Evolutionary conservation across 129 eudicot genomes (phyloP), one percentile per base, ranked within the genome.

Genomic region (Centella asiatica): DNA sequence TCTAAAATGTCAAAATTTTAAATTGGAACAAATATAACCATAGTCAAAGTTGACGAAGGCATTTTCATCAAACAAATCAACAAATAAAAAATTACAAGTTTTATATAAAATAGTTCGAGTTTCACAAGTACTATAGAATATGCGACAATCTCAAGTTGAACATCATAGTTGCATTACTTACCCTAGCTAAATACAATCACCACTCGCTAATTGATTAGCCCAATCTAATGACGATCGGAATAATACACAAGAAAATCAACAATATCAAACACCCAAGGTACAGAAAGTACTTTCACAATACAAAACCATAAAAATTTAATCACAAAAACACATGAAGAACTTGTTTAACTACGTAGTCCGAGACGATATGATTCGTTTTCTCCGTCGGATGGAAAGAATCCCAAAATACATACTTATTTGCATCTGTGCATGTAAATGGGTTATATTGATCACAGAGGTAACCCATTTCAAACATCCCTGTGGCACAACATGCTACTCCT

Each of bases 351-450:
- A 88, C 54, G 62, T 83, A 69, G 29, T 84, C 79, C 0, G 93
- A 75, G 44, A 88, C 46, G 19, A 88, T 76, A 15, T 22, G 65
- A 44, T 72, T 88, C 15, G 93, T 78, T 39, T 79, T 77, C 67
- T 88, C 82, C 6, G 93, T 58, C 1, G 93, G 96, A 76, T 88
- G 96, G 54, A 88, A 88, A 22, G 96, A 80, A 64, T 88, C 96
- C 96, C 96, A 88, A 12, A 88, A 88, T 4, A 88, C 89, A 9
- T 78, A 88, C 54, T 65, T 77, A 27, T 63, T 68, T 69, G 96
- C 96, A 57, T 88, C 87, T 0, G 80, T 73, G 63, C 96, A 88
- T 0, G 96, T 88, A 20, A 84, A 72, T 1, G 84, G 89, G 34
- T 78, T 84, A 18, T 34, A 66, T 46, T 65, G 61, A 34, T 83